Conservation (phyloP, 495 filamentous ascomycete genomes). For the Aspergillus kassunensis region DNA sequence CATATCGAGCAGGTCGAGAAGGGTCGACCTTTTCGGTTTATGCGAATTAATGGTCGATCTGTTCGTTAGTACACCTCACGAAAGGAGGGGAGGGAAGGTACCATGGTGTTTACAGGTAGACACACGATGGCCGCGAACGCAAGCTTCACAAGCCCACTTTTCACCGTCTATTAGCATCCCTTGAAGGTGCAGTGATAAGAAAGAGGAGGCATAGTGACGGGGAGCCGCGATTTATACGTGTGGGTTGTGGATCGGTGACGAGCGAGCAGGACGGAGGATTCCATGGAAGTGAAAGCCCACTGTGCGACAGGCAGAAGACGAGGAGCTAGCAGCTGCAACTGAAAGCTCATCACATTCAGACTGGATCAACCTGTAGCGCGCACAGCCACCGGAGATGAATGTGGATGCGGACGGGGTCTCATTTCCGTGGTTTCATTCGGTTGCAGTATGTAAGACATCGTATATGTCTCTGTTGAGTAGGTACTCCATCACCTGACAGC, state of each 20-base stretch:
- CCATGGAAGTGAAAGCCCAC: neutral
- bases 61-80: too few relatives aligned
- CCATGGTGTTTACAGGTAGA: constrained; percentile 51
- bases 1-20: constrained; percentile 96
- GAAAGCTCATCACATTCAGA: neutral
- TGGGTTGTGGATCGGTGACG: constrained; percentile 1
- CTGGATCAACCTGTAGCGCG: neutral
- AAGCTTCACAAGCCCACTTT: constrained; percentile 90
- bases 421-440: neutral
- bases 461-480: too few relatives aligned
- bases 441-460: neutral
- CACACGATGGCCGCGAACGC: constrained; percentile 86
- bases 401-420: neutral
- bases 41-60: constrained; percentile 86
- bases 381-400: neutral
- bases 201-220: constrained; percentile 4
- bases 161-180: constrained; percentile 82
- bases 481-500: too few relatives aligned
- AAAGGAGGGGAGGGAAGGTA: constrained; percentile 25
- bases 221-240: constrained; percentile 13
- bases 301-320: too few relatives aligned
- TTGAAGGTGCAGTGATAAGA: constrained; percentile 13
- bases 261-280: neutral
- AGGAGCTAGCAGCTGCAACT: neutral
- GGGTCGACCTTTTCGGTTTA: constrained; percentile 95